These are phyloP conservation scores for Pseudogymnoascus sp. DNA, from an alignment of 2,329 filamentous ascomycete genomes.

Conservation along the genomic window DNA sequence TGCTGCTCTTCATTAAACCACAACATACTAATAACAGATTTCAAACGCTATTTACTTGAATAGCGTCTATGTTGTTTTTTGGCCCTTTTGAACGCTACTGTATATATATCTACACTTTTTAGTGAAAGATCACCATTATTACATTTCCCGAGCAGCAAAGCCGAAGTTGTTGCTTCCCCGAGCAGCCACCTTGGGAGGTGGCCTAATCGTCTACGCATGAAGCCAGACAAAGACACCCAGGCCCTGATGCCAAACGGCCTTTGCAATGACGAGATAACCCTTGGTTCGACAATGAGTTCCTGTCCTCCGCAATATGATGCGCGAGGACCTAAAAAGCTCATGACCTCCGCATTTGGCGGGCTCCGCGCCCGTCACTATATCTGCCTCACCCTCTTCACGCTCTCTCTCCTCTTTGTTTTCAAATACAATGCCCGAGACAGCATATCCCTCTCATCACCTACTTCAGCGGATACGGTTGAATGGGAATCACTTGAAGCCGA, in stretches of 20 bases:
- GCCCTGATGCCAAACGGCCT: neutral
- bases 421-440: neutral
- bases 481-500: neutral
- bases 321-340: neutral
- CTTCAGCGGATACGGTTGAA: neutral
- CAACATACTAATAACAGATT: neutral
- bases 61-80: neutral
- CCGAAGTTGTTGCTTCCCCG: neutral
- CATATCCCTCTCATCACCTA: neutral
- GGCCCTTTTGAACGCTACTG: neutral
- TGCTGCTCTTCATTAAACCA: neutral
- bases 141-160: neutral
- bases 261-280: neutral
- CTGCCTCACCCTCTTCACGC: neutral
- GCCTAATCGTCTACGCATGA: neutral
- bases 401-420: conserved; percentile 1
- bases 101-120: neutral
- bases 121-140: neutral
- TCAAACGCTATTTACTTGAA: neutral
- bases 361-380: neutral
- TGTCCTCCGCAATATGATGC: neutral
- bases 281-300: neutral
- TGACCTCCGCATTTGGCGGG: neutral
- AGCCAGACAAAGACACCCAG: neutral
- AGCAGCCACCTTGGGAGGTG: conserved; percentile 2